Base-by-base conservation (phyloP, 2,329 filamentous ascomycete genomes). In the Mollisiaceae sp. region DNA sequence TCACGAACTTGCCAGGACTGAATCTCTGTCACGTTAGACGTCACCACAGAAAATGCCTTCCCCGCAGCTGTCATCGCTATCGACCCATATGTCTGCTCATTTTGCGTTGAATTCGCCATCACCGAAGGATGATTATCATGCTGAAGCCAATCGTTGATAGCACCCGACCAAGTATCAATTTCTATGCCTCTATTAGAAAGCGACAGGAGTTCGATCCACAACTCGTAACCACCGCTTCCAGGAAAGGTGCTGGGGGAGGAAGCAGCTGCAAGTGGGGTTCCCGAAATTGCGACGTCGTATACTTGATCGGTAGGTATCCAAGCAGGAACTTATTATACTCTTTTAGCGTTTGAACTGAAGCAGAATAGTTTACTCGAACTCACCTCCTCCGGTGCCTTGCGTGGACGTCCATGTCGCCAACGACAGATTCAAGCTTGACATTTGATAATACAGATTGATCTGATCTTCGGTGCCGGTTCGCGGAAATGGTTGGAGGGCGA, bases 401-500 rank as follows among this genome's bases (percentile, higher is more conserved):
- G 62, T 27, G 9, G 58, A 59, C 20, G 8, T 6, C 43, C 55
- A 63, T 14, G 24, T 47, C 32, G 62, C 65, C 32, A 68, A 39
- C 11, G 54, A 47, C 9, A 70, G 55, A 41, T 64, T 62, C 18
- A 64, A 22, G 52, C 36, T 41, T 4, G 41, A 32, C 36, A 43
- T 45, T 36, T 67, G 64, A 35, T 70, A 45, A 39, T 69, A 64
- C 8, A 70, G 39, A 47, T 67, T 64, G 22, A 69, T 66, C 35
- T 70, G 66, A 61, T 68, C 59, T 20, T n/a, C 24, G 45, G 50
- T 6, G n/a, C 27, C 36, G 1, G 18, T n/a, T 18, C 61, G 36
- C 8, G 35, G 54, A 24, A 70, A 69, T n/a, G 66, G 66, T 11
- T 68, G 62, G 18, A 70, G 39, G 2, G 60, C 66, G 14, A 70